Evolutionary conservation across 164 flowering plant species (phyloP), one percentile per base, ranked within the genome.

Genomic region (Euptelea pleiosperma): DNA sequence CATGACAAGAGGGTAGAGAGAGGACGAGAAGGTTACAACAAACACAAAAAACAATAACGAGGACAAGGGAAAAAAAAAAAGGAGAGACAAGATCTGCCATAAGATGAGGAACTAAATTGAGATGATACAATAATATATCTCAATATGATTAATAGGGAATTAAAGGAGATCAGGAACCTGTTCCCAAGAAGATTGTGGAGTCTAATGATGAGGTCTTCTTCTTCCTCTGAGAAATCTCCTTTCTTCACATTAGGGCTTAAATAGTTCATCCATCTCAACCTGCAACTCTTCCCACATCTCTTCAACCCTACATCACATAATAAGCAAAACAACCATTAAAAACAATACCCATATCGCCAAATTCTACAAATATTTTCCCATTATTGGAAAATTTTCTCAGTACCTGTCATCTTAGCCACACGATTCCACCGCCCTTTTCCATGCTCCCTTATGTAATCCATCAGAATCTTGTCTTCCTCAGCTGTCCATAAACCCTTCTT

Each of bases 111-210:
- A n/a, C n/a, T n/a, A n/a, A n/a, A n/a, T n/a, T n/a, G n/a, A n/a
- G n/a, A n/a, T n/a, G n/a, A n/a, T n/a, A n/a, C n/a, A n/a, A n/a
- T n/a, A n/a, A n/a, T n/a, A n/a, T n/a, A n/a, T n/a, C n/a, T n/a
- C n/a, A n/a, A n/a, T n/a, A n/a, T n/a, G n/a, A n/a, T n/a, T n/a
- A n/a, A n/a, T n/a, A n/a, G n/a, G 16, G 16, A 24, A n/a, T 19
- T 35, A 47, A 36, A 36, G 15, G 22, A 34, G 2, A 26, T 6
- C 0, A 28, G 5, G 8, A 2, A 76, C 82, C 85, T 72, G 62
- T 81, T 81, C 24, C 82, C 85, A 5, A 81, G 82, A n/a, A 81
- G 75, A 2, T 67, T 74, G 43, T 81, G 86, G 43, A 82, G 86
- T 7, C 86, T 66, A 18, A 81, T 72, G 35, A 81, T 81, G 51